These are phyloP conservation scores for Cucumis cinereus DNA, from an alignment of 306 rosid species.

Conservation along the genomic window DNA sequence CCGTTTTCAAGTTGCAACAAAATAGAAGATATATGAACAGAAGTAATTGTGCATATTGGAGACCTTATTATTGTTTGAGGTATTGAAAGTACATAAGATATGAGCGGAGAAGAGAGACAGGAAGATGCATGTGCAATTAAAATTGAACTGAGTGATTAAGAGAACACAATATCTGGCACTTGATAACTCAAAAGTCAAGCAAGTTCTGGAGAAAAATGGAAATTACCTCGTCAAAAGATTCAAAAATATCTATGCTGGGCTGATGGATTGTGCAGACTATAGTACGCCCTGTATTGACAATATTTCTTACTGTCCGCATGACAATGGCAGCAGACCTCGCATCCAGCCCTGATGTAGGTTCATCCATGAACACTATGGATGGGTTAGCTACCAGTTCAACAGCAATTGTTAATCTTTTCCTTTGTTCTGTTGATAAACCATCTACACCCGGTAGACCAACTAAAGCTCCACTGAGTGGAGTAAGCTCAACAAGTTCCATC, in stretches of 20 bases:
- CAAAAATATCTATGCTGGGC: conserved; percentile 96
- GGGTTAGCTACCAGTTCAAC: conserved; percentile 95
- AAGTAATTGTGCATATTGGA: neutral
- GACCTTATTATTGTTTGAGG: neutral
- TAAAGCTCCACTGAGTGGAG: conserved; percentile 63
- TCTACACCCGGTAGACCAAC: conserved; percentile 90
- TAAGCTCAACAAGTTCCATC: conserved; percentile 97
- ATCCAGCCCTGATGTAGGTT: conserved; percentile 97
- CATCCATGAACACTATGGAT: conserved; percentile 94
- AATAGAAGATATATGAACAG: neutral
- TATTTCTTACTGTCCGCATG: conserved; percentile 97
- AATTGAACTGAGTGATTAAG: neutral
- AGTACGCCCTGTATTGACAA: conserved; percentile 92
- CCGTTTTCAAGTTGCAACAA: neutral
- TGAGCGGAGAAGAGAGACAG: neutral
- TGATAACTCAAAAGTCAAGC: neutral
- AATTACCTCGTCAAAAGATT: conserved; percentile 93
- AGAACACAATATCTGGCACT: neutral
- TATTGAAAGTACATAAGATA: neutral
- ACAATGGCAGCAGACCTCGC: conserved; percentile 97
- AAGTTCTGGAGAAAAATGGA: neutral
- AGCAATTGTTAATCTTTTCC: conserved; percentile 88
- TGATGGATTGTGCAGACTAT: conserved; percentile 98
- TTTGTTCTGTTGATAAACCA: conserved; percentile 91
- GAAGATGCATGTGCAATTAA: neutral